Conservation (phyloP, 1,284 basidiomycete species). For the Apiotrichum sp. region DNA sequence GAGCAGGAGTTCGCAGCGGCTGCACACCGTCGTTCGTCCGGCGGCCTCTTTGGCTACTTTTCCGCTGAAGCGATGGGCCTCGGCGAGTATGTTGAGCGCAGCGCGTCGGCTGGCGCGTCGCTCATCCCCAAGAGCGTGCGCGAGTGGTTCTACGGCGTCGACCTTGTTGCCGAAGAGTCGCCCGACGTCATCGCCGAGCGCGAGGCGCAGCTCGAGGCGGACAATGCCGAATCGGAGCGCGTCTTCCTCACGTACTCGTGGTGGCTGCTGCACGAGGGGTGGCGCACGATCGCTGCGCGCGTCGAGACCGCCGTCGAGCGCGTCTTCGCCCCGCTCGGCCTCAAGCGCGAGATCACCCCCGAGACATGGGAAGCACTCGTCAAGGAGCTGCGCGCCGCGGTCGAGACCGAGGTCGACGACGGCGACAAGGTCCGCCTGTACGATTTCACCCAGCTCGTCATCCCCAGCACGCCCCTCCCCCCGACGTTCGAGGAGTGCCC, state of each 20-base stretch:
- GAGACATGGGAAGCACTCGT: conserved; percentile 38
- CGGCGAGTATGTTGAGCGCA: conserved; percentile 24
- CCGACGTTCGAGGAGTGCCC: conserved; percentile 14
- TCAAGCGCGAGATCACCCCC: conserved; percentile 40
- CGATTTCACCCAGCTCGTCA: conserved; percentile 36
- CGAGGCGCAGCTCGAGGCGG: conserved; percentile 18
- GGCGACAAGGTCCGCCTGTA: conserved; percentile 17
- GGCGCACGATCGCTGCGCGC: conserved; percentile 32
- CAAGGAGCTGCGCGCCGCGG: conserved; percentile 33
- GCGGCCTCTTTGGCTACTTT: conserved; percentile 20
- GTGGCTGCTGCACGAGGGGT: conserved; percentile 47
- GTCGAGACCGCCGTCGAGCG: conserved; percentile 35
- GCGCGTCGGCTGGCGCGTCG: conserved; percentile 2
- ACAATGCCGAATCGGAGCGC: conserved; percentile 35
- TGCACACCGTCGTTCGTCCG: not conserved
- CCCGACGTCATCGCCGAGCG: conserved; percentile 7
- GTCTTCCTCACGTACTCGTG: conserved; percentile 45
- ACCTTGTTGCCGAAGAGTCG: not conserved
- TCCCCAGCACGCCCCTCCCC: conserved; percentile 29
- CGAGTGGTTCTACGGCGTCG: conserved; percentile 2
- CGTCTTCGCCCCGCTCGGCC: conserved; percentile 37
- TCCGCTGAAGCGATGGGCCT: conserved; percentile 32
- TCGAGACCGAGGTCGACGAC: conserved; percentile 28
- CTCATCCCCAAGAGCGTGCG: conserved; percentile 1
- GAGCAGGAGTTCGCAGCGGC: not conserved